Percentiles rank a stretch among this genome's conserved stretches.
phyloP scores from a whole-genome alignment of 2,329 filamentous ascomycete genomes.

The Neonectria hederae region DNA sequence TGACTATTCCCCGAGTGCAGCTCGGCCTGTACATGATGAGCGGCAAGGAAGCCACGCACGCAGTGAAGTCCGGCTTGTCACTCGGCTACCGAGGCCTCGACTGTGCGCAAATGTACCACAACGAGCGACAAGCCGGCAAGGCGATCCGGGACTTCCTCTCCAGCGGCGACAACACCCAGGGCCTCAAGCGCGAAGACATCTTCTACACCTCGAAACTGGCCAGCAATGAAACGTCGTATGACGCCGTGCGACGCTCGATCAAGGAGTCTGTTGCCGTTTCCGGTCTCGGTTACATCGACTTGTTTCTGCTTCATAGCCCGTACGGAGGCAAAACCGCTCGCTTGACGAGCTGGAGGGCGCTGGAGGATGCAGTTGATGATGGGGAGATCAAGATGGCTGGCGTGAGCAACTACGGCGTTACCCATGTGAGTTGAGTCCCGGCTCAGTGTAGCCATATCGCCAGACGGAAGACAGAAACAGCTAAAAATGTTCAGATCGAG shows the following conservation, averaged over 20 bases:
- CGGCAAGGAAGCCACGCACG: constrained; percentile 65
- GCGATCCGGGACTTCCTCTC: constrained; percentile 69
- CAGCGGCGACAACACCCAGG: constrained; percentile 56
- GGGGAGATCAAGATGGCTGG: constrained; percentile 78
- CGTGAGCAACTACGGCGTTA: constrained; percentile 81
- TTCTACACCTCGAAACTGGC: constrained; percentile 85
- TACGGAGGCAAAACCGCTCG: constrained; percentile 76
- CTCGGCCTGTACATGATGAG: constrained; percentile 79
- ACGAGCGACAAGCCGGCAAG: constrained; percentile 75
- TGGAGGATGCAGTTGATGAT: constrained; percentile 78
- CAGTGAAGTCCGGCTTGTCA: constrained; percentile 67
- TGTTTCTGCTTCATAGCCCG: constrained; percentile 83
- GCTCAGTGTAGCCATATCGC: accelerated
- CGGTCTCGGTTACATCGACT: constrained; percentile 78
- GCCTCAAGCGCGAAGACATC: constrained; percentile 72
- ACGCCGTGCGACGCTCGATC: constrained; percentile 73
- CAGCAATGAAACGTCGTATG: constrained; percentile 70
- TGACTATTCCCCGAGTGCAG: constrained; percentile 75
- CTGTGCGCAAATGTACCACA: constrained; percentile 67
- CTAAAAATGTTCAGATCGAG: constrained; percentile 60
- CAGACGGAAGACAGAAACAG: neutral
- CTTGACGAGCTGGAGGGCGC: constrained; percentile 77
- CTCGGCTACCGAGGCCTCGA: constrained; percentile 63
- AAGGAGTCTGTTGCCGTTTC: constrained; percentile 70
- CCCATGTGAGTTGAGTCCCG: constrained; percentile 64